phyloP scores from a whole-genome alignment of 2,329 filamentous ascomycete species.

The Parascedosporium putredinis region DNA sequence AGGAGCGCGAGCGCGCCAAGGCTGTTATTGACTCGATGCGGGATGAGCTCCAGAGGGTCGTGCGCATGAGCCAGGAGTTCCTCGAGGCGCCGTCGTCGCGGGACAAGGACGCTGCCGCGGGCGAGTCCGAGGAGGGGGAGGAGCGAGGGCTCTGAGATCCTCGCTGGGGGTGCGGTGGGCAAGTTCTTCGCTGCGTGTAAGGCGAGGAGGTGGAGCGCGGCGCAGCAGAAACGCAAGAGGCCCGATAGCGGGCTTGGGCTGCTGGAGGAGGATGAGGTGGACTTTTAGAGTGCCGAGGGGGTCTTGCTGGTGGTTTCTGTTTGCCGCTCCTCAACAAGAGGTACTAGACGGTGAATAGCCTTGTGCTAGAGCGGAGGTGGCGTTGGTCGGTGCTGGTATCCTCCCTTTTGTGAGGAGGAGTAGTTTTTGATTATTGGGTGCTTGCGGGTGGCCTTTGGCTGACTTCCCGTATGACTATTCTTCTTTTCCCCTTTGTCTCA shows the following conservation, averaged over 20 bases:
- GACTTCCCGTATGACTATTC: too few species aligned
- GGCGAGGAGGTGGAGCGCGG: slow-evolving; percentile 18
- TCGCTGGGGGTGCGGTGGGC: slow-evolving; percentile 11
- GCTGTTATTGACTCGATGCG: slow-evolving; percentile 38
- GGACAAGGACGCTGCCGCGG: slow-evolving; percentile 1
- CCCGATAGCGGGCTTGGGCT: slow-evolving; percentile 47
- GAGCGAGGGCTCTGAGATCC: slow-evolving; percentile 1
- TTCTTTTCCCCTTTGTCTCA: not conserved
- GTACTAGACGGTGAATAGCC: not conserved
- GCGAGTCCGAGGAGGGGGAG: not conserved
- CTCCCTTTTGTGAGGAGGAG: too few species aligned
- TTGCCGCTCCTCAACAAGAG: too few species aligned
- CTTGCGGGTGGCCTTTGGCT: not conserved
- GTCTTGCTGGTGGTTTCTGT: not conserved
- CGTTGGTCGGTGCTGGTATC: not conserved
- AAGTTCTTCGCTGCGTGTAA: slow-evolving; percentile 18
- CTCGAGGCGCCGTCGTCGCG: slow-evolving; percentile 22
- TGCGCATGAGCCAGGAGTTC: slow-evolving; percentile 35
- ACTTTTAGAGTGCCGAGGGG: slow-evolving; percentile 12
- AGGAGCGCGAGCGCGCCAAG: slow-evolving; percentile 29
- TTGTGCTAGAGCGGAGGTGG: not conserved
- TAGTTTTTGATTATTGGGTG: too few species aligned
- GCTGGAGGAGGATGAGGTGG: slow-evolving; percentile 41
- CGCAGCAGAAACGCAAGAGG: slow-evolving; percentile 30
- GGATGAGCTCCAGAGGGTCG: slow-evolving; percentile 37